phyloP scores from a whole-genome alignment of 176 grass and related monocot genomes.

The Dactylis glomerata region DNA sequence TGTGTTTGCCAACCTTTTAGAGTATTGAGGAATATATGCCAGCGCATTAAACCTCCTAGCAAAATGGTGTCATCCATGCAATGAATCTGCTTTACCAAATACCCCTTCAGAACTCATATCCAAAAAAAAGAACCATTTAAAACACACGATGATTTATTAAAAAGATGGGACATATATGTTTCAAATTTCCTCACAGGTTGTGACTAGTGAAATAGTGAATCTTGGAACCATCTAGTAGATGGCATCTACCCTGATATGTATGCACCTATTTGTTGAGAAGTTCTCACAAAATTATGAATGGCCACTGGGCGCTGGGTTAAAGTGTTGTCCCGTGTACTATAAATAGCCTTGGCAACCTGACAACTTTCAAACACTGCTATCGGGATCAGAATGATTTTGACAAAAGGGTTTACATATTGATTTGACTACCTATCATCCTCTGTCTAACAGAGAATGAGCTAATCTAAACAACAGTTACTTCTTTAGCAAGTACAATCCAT shows the following conservation, averaged over 20 bases:
- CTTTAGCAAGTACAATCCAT: slow-evolving; percentile 70
- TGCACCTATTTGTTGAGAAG: neutral
- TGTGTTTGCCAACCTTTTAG: neutral
- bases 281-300: no score
- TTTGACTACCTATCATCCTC: slow-evolving; percentile 21
- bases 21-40: neutral
- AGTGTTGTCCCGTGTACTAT: neutral
- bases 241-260: no score
- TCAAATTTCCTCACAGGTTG: neutral
- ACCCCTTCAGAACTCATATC: neutral
- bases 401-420: neutral
- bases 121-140: neutral
- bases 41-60: no score
- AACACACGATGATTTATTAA: neutral
- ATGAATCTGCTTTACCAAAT: neutral
- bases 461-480: slow-evolving; percentile 23
- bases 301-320: neutral
- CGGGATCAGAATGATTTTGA: neutral
- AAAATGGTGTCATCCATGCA: neutral
- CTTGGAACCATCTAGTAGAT: neutral
- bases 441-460: neutral
- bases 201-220: neutral
- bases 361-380: no score
- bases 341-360: neutral
- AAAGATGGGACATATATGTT: neutral